Percentiles rank a stretch among this genome's conserved stretches.
Evolutionary conservation across 2,329 filamentous ascomycete genomes (phyloP).

Genomic region (Penicillium psychrosexuale): DNA sequence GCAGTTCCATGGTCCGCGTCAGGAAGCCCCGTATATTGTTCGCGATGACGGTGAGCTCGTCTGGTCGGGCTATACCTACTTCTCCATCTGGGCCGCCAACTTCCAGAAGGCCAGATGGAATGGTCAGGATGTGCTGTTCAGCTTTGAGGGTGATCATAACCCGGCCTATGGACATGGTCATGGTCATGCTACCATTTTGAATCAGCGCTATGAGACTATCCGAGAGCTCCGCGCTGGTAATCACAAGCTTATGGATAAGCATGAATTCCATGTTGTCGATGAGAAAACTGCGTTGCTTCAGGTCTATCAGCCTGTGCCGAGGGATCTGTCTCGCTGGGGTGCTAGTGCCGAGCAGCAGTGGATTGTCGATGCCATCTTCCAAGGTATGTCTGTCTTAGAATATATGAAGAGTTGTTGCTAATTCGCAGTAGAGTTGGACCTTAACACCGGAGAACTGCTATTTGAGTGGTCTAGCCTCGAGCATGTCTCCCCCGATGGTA

Average conservation of each 20-base stretch:
- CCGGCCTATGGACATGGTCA: constrained; percentile 53
- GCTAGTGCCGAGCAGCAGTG: constrained; percentile 51
- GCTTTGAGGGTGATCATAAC: constrained; percentile 55
- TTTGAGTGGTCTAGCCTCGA: constrained; percentile 61
- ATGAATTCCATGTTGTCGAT: constrained; percentile 56
- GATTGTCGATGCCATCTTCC: constrained; percentile 56
- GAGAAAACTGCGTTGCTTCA: constrained; percentile 54
- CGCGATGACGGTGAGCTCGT: constrained; percentile 54
- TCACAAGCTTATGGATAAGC: constrained; percentile 52
- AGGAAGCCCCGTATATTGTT: constrained; percentile 57
- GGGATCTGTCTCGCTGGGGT: constrained; percentile 48
- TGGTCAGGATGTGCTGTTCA: constrained; percentile 53
- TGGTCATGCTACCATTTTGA: constrained; percentile 53
- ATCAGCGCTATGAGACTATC: constrained; percentile 55
- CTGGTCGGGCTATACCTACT: constrained; percentile 56
- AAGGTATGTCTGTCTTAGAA: constrained; percentile 42
- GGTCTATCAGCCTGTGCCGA: constrained; percentile 52
- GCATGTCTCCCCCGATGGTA: constrained; percentile 52
- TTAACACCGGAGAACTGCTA: constrained; percentile 53
- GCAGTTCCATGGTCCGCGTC: constrained; percentile 40
- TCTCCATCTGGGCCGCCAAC: constrained; percentile 53
- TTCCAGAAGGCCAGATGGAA: constrained; percentile 51
- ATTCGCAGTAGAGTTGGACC: constrained; percentile 40
- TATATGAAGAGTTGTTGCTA: neutral
- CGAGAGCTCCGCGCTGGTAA: constrained; percentile 49